Evolutionary conservation across 352 stramenopile species (phyloP), one percentile per base, ranked within the genome.

Genomic region (Phytophthora ohioensis): DNA sequence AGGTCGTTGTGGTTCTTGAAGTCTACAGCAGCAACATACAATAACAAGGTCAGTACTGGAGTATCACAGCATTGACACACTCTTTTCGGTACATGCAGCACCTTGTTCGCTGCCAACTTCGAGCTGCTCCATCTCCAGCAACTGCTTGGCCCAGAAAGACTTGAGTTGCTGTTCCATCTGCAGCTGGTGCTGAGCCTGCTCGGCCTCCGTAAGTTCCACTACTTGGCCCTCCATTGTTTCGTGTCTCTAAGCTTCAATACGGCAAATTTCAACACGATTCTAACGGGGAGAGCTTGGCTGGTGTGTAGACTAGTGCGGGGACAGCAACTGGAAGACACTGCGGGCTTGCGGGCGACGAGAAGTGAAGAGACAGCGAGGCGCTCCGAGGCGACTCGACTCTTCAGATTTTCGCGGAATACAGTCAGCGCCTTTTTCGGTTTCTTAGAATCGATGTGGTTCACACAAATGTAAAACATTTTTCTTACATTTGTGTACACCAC

Each of bases 1-100:
- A 99, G 85, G 79, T 99, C 97, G 78, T 99, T 99, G 89, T 99
- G 97, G 73, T 98, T 99, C 86, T 99, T 99, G 67, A 99, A 99
- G 69, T 99, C 88, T 95, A 58, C 21, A 38, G 34, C 17, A 71
- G 36, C 34, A 6, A 61, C 42, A 51, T n/a, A 52, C n/a, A 63
- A 30, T 48, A 62, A 51, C 31, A 31, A 10, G 2, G 42, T 57
- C 31, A 60, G 41, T 31, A 15, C 15, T 52, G 8, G 35, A 49
- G 32, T 7, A 8, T n/a, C 49, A 34, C 13, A 36, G 8, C n/a
- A 49, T 49, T 51, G 7, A 41, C 21, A 41, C 38, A 48, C 6
- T 32, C 32, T 41, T 54, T 64, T 52, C 9, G 13, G n/a, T 32
- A 39, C n/a, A 34, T 39, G n/a, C 34, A 41, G 35, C 7, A 94